phyloP scores from a whole-genome alignment of 2,329 filamentous ascomycete genomes.

The Fusarium buxicola region DNA sequence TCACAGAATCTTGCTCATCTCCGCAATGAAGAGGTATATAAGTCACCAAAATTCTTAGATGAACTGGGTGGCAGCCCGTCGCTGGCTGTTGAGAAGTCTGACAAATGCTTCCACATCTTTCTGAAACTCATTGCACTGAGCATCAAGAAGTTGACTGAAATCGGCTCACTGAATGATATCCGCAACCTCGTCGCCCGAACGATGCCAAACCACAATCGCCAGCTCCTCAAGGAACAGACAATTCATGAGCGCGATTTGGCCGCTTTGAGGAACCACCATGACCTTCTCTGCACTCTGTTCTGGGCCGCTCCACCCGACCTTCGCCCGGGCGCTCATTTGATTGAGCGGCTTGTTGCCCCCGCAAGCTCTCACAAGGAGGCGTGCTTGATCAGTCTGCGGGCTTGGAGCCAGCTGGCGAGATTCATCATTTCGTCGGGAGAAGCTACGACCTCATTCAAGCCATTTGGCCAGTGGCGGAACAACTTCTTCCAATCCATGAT shows the following conservation, averaged over 20 bases:
- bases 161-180: slow-evolving; percentile 66
- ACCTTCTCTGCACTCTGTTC: slow-evolving; percentile 74
- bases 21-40: slow-evolving; percentile 72
- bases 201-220: slow-evolving; percentile 73
- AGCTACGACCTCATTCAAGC: slow-evolving; percentile 61
- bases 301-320: slow-evolving; percentile 70
- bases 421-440: slow-evolving; percentile 65
- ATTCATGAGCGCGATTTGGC: slow-evolving; percentile 71
- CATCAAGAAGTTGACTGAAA: slow-evolving; percentile 62
- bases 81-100: slow-evolving; percentile 63
- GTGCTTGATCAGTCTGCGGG: slow-evolving; percentile 71
- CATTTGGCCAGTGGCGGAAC: slow-evolving; percentile 63
- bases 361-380: slow-evolving; percentile 74
- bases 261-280: slow-evolving; percentile 75
- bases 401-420: slow-evolving; percentile 71
- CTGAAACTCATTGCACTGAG: slow-evolving; percentile 71
- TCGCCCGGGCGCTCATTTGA: slow-evolving; percentile 64
- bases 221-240: slow-evolving; percentile 71
- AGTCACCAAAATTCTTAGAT: slow-evolving; percentile 71
- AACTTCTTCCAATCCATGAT: slow-evolving; percentile 68
- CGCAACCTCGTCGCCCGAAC: slow-evolving; percentile 71
- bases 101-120: slow-evolving; percentile 75
- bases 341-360: slow-evolving; percentile 70
- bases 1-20: slow-evolving; percentile 70
- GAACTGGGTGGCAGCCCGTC: slow-evolving; percentile 60